Percentiles rank a stretch among this genome's conserved stretches.
phyloP scores from a whole-genome alignment of 75 land plant genomes.

The Sequoia sempervirens region DNA sequence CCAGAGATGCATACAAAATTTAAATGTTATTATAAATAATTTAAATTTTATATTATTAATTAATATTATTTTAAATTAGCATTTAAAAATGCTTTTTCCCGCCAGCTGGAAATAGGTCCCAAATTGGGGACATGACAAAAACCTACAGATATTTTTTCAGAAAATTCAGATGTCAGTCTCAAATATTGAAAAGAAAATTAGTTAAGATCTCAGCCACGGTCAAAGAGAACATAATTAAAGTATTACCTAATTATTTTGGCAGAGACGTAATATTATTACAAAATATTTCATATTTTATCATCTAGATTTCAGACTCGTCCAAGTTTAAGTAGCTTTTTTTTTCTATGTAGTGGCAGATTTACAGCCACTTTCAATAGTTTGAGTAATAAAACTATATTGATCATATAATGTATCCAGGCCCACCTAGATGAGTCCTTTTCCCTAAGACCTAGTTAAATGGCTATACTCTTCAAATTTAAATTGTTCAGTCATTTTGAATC shows the following conservation, averaged over 20 bases:
- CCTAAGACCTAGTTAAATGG: background rate
- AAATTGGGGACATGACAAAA: too few relatives aligned
- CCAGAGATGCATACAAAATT: too few relatives aligned
- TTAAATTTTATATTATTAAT: too few relatives aligned
- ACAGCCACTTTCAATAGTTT: background rate
- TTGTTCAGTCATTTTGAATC: background rate
- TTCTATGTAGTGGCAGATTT: background rate
- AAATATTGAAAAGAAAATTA: too few relatives aligned
- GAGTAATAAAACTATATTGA: background rate
- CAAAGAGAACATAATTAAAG: background rate
- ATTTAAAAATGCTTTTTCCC: too few relatives aligned
- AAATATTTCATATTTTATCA: too few relatives aligned
- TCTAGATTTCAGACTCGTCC: background rate
- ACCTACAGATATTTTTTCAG: background rate
- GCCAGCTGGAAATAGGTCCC: too few relatives aligned
- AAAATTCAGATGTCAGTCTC: background rate
- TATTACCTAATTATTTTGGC: background rate
- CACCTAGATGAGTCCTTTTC: background rate
- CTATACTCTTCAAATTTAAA: too few relatives aligned
- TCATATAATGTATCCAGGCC: background rate
- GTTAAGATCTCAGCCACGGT: background rate
- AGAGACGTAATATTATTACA: background rate
- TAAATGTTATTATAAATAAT: too few relatives aligned
- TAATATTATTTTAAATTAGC: too few relatives aligned
- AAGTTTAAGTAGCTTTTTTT: background rate